Conservation (phyloP, 768 basidiomycete genomes). For the Termitomyces sp. region DNA sequence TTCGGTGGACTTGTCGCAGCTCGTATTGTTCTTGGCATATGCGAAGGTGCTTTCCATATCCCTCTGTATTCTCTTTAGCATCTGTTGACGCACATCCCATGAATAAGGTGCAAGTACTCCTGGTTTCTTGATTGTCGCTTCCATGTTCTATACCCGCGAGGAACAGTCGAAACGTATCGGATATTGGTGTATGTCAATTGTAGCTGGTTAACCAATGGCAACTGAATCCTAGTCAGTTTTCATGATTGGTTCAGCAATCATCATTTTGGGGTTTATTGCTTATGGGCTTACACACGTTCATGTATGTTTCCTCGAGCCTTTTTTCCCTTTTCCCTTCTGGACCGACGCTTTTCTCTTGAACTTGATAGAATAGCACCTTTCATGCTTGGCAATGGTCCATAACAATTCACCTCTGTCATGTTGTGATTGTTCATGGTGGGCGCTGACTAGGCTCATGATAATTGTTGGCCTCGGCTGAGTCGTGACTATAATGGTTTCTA, state of each 20-base stretch:
- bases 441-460: slow-evolving; percentile 60
- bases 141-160: slow-evolving; percentile 78
- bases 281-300: slow-evolving; percentile 64
- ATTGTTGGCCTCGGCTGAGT: slow-evolving; percentile 63
- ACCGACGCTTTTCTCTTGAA: slow-evolving; percentile 7
- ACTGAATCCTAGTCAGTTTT: slow-evolving; percentile 40
- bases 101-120: slow-evolving; percentile 73
- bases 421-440: background rate
- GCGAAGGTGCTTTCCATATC: slow-evolving; percentile 23
- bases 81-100: slow-evolving; percentile 5
- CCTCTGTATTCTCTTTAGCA: background rate
- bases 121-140: slow-evolving; percentile 74
- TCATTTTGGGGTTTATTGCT: slow-evolving; percentile 65
- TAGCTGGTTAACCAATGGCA: background rate
- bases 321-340: background rate
- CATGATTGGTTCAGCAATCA: slow-evolving; percentile 76
- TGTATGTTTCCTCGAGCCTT: slow-evolving; percentile 21
- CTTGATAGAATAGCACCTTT: slow-evolving; percentile 48
- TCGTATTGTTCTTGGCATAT: too few relatives aligned
- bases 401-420: background rate
- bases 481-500: slow-evolving; percentile 35
- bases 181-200: slow-evolving; percentile 67
- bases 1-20: slow-evolving; percentile 68
- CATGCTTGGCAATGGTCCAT: slow-evolving; percentile 76
- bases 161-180: slow-evolving; percentile 73